Percentiles rank a stretch among this genome's conserved stretches.
Evolutionary conservation across 805 yeast genomes (phyloP).

Genomic region (Kodamaea lidongshanica): DNA sequence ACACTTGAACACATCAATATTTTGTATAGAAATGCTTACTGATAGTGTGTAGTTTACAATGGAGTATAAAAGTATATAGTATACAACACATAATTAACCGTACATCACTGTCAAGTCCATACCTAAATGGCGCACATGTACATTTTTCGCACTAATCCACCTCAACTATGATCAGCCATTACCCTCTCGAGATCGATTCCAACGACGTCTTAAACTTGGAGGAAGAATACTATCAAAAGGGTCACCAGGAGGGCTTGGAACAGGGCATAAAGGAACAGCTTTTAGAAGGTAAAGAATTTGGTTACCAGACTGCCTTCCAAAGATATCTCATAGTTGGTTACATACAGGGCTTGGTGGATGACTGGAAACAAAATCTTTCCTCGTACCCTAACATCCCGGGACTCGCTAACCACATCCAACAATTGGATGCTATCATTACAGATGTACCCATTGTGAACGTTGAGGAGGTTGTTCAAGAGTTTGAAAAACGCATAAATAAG

Average conservation of each 20-base stretch:
- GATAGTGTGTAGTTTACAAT: too few relatives aligned
- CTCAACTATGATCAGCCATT: too few relatives aligned
- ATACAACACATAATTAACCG: too few relatives aligned
- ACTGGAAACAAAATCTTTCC: conserved; percentile 23
- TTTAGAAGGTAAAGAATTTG: conserved; percentile 78
- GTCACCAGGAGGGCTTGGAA: conserved; percentile 63
- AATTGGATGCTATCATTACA: conserved; percentile 22
- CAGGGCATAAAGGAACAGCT: conserved; percentile 56
- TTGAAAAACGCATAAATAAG: conserved; percentile 46
- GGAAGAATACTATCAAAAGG: conserved; percentile 55
- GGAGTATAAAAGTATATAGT: too few relatives aligned
- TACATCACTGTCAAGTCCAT: too few relatives aligned
- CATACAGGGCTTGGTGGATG: conserved; percentile 43
- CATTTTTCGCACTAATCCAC: conserved; percentile 8
- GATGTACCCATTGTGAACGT: conserved; percentile 33
- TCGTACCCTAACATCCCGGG: conserved; percentile 13
- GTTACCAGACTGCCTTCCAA: conserved; percentile 74
- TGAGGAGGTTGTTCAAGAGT: conserved; percentile 49
- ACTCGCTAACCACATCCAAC: conserved; percentile 18
- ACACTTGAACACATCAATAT: too few relatives aligned
- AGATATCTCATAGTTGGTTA: conserved; percentile 66
- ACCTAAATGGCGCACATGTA: conserved; percentile 1
- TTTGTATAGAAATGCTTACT: too few relatives aligned
- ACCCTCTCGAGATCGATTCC: conserved; percentile 32
- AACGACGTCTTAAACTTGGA: conserved; percentile 55